Percentiles rank a stretch among this genome's conserved stretches.
Conservation (phyloP, 2,329 filamentous ascomycete genomes). For the Talaromyces pinophilus region DNA sequence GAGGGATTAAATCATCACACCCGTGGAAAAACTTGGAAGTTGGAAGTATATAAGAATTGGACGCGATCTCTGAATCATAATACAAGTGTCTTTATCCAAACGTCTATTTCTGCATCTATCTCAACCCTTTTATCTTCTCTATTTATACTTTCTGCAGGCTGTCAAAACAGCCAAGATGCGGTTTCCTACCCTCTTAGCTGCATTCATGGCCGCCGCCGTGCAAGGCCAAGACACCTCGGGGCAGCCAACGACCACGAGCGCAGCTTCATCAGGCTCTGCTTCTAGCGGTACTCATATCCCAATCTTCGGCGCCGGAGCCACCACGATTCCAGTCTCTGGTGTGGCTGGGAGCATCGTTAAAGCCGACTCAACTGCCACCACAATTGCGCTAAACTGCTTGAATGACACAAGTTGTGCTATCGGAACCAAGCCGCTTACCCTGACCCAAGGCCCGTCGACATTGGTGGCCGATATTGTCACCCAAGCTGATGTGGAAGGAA, state of each 20-base stretch:
- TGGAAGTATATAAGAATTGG: not conserved
- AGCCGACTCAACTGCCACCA: slow-evolving; percentile 27
- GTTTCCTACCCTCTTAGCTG: not conserved
- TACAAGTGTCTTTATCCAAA: not conserved
- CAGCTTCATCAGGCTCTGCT: not conserved
- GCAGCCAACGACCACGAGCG: not conserved
- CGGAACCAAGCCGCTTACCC: slow-evolving; percentile 23
- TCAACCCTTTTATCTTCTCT: not conserved
- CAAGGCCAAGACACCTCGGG: not conserved
- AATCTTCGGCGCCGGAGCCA: not conserved
- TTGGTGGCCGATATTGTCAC: slow-evolving; percentile 24
- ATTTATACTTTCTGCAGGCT: not conserved
- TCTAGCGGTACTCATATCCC: slow-evolving; percentile 10
- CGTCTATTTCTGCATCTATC: not conserved
- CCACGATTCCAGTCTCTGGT: slow-evolving; percentile 2
- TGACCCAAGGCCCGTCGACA: slow-evolving; percentile 29
- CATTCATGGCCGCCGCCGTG: not conserved
- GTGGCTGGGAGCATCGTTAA: slow-evolving; percentile 23
- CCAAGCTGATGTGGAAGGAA: slow-evolving; percentile 14
- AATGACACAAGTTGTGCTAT: slow-evolving; percentile 19
- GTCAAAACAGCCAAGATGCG: not conserved
- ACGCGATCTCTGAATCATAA: not conserved
- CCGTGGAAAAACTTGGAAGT: not conserved
- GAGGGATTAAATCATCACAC: not conserved
- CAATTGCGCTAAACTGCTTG: slow-evolving; percentile 25